Conservation (phyloP, 2,329 filamentous ascomycete genomes). For the Diplodia seriata region DNA sequence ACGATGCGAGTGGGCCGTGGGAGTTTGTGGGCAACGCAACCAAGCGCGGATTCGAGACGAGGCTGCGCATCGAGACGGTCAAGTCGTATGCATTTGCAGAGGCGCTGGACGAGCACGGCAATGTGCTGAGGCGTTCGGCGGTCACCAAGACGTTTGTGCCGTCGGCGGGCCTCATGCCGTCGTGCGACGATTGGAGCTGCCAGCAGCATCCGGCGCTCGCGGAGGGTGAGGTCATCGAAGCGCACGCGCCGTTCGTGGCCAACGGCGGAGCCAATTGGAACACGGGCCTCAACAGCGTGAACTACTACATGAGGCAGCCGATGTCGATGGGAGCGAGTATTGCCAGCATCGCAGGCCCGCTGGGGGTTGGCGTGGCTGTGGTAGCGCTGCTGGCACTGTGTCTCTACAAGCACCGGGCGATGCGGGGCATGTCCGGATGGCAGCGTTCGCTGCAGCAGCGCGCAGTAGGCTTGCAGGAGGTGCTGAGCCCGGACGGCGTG, state of each 20-base stretch:
- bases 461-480: constrained; percentile 29
- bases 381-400: constrained; percentile 26
- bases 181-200: constrained; percentile 46
- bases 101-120: constrained; percentile 32
- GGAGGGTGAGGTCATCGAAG: constrained; percentile 34
- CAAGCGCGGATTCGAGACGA: constrained; percentile 55
- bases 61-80: constrained; percentile 32
- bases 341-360: constrained; percentile 28
- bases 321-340: constrained; percentile 29
- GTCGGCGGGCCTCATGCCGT: constrained; percentile 39
- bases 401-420: constrained; percentile 32
- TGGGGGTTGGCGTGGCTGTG: constrained; percentile 18
- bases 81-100: constrained; percentile 33
- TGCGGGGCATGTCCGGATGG: constrained; percentile 31
- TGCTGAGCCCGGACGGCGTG: constrained; percentile 22
- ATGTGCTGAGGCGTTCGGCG: constrained; percentile 42
- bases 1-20: constrained; percentile 46
- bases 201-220: constrained; percentile 32
- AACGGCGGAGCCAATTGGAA: constrained; percentile 31
- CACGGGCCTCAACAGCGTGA: constrained; percentile 32
- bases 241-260: constrained; percentile 29
- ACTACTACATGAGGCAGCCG: constrained; percentile 27
- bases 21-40: constrained; percentile 48
- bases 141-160: constrained; percentile 48
- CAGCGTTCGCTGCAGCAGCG: constrained; percentile 31